Percentiles rank a stretch among this genome's conserved stretches.
These are phyloP conservation scores for Cardiospermum halicacabum DNA, from an alignment of 345 rosid species.

Conservation along the genomic window DNA sequence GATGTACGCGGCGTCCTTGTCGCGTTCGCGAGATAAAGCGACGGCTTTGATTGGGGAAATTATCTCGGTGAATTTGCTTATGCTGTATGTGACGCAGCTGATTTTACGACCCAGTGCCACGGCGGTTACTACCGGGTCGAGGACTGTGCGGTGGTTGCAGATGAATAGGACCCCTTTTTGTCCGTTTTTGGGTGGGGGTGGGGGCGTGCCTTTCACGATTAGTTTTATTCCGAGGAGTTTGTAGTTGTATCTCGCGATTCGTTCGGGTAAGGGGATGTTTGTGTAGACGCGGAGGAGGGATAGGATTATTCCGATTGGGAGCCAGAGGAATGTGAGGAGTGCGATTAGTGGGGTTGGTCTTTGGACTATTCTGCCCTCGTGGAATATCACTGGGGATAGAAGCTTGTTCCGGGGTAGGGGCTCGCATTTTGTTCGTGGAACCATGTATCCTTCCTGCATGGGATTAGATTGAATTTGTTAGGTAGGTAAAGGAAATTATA, in stretches of 20 bases:
- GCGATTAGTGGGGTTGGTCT: constrained; percentile 65
- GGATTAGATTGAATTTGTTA: background rate
- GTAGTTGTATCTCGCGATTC: constrained; percentile 55
- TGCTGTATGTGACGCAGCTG: constrained; percentile 94
- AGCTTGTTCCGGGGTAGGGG: constrained; percentile 75
- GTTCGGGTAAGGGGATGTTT: constrained; percentile 64
- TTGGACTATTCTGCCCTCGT: constrained; percentile 67
- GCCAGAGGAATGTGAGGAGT: constrained; percentile 60
- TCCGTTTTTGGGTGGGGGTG: constrained; percentile 69
- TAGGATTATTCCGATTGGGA: constrained; percentile 57
- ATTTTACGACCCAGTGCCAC: constrained; percentile 80
- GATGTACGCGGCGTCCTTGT: constrained; percentile 70
- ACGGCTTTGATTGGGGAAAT: constrained; percentile 88
- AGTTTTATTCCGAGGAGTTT: constrained; percentile 50
- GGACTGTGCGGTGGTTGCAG: constrained; percentile 83
- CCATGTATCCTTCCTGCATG: constrained; percentile 67
- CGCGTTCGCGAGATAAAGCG: constrained; percentile 85
- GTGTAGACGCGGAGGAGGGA: constrained; percentile 53
- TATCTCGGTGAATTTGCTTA: constrained; percentile 79
- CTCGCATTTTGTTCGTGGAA: constrained; percentile 55
- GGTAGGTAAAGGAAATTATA: background rate
- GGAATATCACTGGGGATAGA: constrained; percentile 61
- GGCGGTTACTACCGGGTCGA: constrained; percentile 79
- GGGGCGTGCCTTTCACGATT: constrained; percentile 60
- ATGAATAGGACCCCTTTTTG: constrained; percentile 76